Percentiles rank a stretch among this genome's conserved stretches.
phyloP scores from a whole-genome alignment of 2,329 filamentous ascomycete genomes.

The Chaetomium sp. region DNA sequence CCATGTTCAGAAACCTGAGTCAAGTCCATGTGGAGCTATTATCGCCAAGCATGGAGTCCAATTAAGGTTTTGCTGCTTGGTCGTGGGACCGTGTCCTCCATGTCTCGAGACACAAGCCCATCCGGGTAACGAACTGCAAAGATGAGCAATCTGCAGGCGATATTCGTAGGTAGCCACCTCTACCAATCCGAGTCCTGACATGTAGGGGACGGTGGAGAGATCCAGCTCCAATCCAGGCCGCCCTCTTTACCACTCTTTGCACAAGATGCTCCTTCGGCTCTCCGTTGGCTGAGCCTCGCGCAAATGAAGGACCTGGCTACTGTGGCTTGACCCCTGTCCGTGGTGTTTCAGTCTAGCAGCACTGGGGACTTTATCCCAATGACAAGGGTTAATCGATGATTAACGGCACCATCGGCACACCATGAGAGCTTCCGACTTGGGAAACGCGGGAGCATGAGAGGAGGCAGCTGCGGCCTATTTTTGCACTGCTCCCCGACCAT shows the following conservation, averaged over 20 bases:
- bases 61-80: neutral
- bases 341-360: slow-evolving; percentile 17
- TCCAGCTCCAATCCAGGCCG: neutral
- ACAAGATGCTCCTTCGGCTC: neutral
- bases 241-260: neutral
- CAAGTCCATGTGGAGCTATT: neutral
- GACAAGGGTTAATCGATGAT: slow-evolving; percentile 4
- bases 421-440: neutral
- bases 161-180: no score
- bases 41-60: neutral
- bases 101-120: neutral
- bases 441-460: neutral
- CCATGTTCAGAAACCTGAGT: neutral
- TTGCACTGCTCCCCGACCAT: neutral
- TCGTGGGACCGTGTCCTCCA: neutral
- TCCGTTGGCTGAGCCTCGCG: neutral
- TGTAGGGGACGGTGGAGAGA: neutral
- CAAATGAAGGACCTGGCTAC: slow-evolving; percentile 11
- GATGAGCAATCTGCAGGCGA: neutral
- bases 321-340: slow-evolving; percentile 14
- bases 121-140: neutral
- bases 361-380: slow-evolving; percentile 1
- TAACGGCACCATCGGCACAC: neutral
- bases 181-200: neutral
- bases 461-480: neutral